Evolutionary conservation across 106 monocot species (phyloP), one percentile per base, ranked within the genome.

Genomic region (Vanilla planifolia): DNA sequence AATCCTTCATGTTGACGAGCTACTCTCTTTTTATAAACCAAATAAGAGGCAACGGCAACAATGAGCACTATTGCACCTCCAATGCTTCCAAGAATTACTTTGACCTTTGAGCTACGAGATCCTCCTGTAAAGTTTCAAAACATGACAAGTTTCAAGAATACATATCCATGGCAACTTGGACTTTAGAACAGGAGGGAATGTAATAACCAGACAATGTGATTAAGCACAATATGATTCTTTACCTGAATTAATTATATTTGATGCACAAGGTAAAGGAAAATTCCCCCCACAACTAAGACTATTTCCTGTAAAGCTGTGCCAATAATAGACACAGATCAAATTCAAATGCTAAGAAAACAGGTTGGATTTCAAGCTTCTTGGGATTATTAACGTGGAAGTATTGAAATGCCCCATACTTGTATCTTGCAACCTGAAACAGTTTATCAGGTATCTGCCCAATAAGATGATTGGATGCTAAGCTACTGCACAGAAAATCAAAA

Each of bases 251-350:
- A 79, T 24, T 17, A 81, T 48, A 57, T 19, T 74, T 0, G 90
- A 84, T 58, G 39, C 62, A 72, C 96, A 98, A 44, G 59, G 29
- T 16, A 72, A 60, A 5, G 79, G 40, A 56, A 75, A 64, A 59
- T 77, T 98, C 59, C 70, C 36, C 10, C 88, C 96, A 63, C 96
- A 98, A 63, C 75, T 91, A 33, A 98, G 59, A 64, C 61, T 81
- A 55, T 84, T 98, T 55, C 96, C 96, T 41, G 96, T 75, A 81
- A 98, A 98, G 63, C 96, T 98, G 79, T 46, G 68, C 8, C 66
- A 33, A 50, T 55, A 62, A 63, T 27, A 15, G 50, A 47, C 57
- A 28, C 37, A 51, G 39, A 52, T 47, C 19, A 57, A 20, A 20
- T 20, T 20, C 22, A 43, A 33, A 42, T 35, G 30, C 15, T 23